Conservation (phyloP, 2,329 filamentous ascomycete species). For the Rhynchosporium secalis region DNA sequence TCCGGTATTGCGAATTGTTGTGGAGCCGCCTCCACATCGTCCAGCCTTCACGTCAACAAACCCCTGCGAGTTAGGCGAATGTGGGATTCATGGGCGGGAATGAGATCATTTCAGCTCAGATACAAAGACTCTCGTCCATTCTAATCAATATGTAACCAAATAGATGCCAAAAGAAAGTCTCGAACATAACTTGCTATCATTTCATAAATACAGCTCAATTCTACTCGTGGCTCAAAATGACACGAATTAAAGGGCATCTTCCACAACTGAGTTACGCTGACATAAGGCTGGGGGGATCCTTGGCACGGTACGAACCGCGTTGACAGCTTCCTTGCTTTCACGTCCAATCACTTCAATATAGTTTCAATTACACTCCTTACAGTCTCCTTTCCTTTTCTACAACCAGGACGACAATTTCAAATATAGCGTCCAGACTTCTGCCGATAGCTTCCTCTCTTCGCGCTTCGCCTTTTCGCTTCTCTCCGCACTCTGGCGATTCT, state of each 20-base stretch:
- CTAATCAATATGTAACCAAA: background rate
- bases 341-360: background rate
- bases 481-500: conserved; percentile 7
- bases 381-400: background rate
- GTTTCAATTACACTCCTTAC: background rate
- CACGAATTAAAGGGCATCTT: background rate
- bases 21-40: background rate
- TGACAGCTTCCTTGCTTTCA: background rate
- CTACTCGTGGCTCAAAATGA: background rate
- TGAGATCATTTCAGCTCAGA: background rate
- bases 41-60: background rate
- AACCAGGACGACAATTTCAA: background rate
- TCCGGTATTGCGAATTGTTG: background rate
- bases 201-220: background rate
- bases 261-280: background rate
- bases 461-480: background rate
- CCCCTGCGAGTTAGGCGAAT: conserved; percentile 4
- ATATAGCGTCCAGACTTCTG: background rate
- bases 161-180: background rate
- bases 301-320: background rate
- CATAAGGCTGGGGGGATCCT: background rate
- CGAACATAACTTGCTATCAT: background rate
- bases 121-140: background rate
- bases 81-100: conserved; percentile 1
- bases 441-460: background rate